Evolutionary conservation across 2,329 filamentous ascomycete species (phyloP).

Genomic region (Aspergillus bombycis): DNA sequence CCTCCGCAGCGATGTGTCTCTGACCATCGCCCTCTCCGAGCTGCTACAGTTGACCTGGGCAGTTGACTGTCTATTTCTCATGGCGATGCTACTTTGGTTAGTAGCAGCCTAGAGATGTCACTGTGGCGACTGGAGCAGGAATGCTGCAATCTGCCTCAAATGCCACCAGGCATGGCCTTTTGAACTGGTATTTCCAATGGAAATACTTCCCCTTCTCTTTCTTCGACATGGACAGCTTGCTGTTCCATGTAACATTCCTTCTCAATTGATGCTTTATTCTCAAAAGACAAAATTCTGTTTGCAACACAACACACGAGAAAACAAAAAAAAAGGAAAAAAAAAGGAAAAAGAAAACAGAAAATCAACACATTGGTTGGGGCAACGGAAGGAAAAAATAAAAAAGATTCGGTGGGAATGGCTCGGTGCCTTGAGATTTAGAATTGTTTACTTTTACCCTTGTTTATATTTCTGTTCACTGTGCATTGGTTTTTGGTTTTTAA

Average conservation of each 20-base stretch:
- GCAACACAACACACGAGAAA: not conserved
- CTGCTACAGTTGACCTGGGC: not conserved
- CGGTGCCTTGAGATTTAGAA: not conserved
- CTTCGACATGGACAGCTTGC: not conserved
- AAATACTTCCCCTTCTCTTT: not conserved
- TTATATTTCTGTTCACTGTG: not conserved
- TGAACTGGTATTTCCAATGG: not conserved
- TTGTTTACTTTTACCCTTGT: not conserved
- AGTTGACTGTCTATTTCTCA: not conserved
- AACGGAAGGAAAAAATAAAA: not conserved
- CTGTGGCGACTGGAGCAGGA: not conserved
- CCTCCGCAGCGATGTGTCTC: not conserved
- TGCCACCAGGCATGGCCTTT: constrained; percentile 3
- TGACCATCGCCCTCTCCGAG: constrained; percentile 5
- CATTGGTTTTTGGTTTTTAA: not conserved
- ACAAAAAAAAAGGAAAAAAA: not conserved
- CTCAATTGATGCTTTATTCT: not conserved
- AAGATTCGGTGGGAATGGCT: not conserved
- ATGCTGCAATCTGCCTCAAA: constrained; percentile 1
- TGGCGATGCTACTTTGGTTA: not conserved
- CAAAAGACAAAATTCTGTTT: not conserved
- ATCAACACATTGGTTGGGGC: not conserved
- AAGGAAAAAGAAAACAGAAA: not conserved
- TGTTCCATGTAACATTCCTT: not conserved
- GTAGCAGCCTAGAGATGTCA: not conserved